Evolutionary conservation across 345 rosid genomes (phyloP).

Genomic region (Salix exigua): DNA sequence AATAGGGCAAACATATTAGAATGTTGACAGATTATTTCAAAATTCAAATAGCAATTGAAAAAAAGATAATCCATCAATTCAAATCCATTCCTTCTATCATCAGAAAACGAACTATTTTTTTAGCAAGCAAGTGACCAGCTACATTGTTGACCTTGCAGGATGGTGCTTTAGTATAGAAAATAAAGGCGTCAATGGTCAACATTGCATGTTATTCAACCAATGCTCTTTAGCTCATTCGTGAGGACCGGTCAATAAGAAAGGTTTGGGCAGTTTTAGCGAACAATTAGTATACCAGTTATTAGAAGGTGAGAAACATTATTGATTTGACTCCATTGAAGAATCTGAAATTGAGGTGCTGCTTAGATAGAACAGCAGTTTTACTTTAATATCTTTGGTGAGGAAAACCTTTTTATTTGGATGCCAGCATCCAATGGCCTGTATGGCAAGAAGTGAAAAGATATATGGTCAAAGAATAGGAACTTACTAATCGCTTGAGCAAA

Average conservation of each 20-base stretch:
- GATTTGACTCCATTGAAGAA: background rate
- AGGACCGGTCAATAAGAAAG: background rate
- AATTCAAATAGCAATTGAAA: background rate
- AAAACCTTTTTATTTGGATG: background rate
- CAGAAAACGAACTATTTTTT: background rate
- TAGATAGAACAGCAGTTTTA: background rate
- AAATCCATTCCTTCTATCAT: background rate
- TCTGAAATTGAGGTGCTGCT: background rate
- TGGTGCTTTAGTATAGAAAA: background rate
- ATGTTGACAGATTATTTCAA: background rate
- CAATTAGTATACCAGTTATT: background rate
- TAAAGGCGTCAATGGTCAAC: background rate
- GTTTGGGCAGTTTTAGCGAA: background rate
- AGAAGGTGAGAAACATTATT: background rate
- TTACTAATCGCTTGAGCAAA: constrained; percentile 88
- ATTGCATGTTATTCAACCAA: background rate
- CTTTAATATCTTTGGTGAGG: background rate
- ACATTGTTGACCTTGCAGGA: background rate
- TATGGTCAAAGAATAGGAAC: constrained; percentile 26
- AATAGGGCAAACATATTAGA: background rate
- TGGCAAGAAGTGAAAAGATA: background rate
- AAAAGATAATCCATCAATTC: background rate
- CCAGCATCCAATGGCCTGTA: background rate
- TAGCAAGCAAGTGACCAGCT: background rate
- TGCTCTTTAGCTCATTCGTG: background rate